Base-by-base conservation (phyloP, 176 grass and related monocot species). In the Dendrocalamus sinicus region DNA sequence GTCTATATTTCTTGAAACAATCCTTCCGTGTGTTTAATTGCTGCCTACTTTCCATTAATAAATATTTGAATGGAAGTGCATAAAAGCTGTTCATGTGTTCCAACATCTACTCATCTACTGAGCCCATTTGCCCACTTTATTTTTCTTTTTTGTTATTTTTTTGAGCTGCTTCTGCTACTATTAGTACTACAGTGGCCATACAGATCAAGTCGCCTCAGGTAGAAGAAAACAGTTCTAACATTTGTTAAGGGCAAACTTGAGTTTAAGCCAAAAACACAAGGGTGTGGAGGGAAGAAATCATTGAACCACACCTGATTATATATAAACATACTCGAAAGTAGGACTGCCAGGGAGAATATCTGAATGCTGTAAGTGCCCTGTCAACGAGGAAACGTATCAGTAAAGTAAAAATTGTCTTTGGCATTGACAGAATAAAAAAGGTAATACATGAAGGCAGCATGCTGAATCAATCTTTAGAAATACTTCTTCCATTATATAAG, bases 281-380 rank as follows among this genome's bases (percentile, higher is more conserved):
- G 17, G 5, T 52, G 1, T 39, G 43, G 15, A 52, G 52, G 63
- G 9, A 72, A 70, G 22, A 86, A 59, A 60, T 15, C 41, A 59
- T 75, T 51, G 47, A 22, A 44, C 51, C 57, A 30, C 78, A 92
- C 91, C 91, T 95, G 91, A 74, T 95, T 95, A 81, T 91, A 92
- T 67, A 92, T 91, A 67, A 95, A 91, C 83, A 92, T 83, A 58
- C 91, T 95, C 8, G 93, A 92, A 64, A 95, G 71, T 68, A 92
- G 75, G 45, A 95, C 91, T 65, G 93, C 93, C 26, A 95, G 17
- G 70, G 91, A 95, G 51, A 93, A 91, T 86, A 96, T 83, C 70
- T 95, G 93, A 30, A 86, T 86, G 74, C 93, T 95, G 73, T 95
- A 93, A 67, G 89, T 96, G 73, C 91, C 94, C 94, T 91, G 75